phyloP scores from a whole-genome alignment of 805 yeast genomes.

The Jamesozyma lodderae region DNA sequence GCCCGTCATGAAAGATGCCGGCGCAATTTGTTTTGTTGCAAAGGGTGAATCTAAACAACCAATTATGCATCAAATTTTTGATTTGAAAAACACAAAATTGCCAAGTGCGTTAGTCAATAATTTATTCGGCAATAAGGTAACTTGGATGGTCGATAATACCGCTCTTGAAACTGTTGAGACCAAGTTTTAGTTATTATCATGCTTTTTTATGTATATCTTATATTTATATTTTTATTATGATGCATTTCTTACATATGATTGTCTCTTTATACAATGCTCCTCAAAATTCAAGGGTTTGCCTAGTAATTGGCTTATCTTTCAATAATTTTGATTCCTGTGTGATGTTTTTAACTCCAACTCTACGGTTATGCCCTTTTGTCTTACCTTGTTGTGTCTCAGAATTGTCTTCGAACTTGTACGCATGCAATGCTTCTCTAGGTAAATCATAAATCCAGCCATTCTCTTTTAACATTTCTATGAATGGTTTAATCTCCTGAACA shows the following conservation, averaged over 20 bases:
- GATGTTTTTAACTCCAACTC: slow-evolving; percentile 5
- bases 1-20: slow-evolving; percentile 50
- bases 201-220: too few species aligned
- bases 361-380: neutral
- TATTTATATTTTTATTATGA: too few species aligned
- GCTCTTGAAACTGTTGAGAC: slow-evolving; percentile 42
- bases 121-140: slow-evolving; percentile 42
- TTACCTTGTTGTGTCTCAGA: neutral
- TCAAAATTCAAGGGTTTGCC: slow-evolving; percentile 10
- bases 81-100: slow-evolving; percentile 36
- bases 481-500: slow-evolving; percentile 31
- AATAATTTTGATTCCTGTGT: slow-evolving; percentile 10
- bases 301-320: slow-evolving; percentile 17
- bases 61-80: slow-evolving; percentile 62
- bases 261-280: too few species aligned
- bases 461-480: slow-evolving; percentile 47
- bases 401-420: slow-evolving; percentile 28
- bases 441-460: slow-evolving; percentile 59
- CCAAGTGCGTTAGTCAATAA: slow-evolving; percentile 75
- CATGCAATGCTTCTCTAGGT: slow-evolving; percentile 35
- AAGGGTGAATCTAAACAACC: slow-evolving; percentile 81
- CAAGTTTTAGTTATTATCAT: too few species aligned
- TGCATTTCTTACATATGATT: too few species aligned
- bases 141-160: slow-evolving; percentile 79
- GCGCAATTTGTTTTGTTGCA: slow-evolving; percentile 67